These are phyloP conservation scores for Volvox africanus DNA, from an alignment of 139 green algal species.

Conservation along the genomic window DNA sequence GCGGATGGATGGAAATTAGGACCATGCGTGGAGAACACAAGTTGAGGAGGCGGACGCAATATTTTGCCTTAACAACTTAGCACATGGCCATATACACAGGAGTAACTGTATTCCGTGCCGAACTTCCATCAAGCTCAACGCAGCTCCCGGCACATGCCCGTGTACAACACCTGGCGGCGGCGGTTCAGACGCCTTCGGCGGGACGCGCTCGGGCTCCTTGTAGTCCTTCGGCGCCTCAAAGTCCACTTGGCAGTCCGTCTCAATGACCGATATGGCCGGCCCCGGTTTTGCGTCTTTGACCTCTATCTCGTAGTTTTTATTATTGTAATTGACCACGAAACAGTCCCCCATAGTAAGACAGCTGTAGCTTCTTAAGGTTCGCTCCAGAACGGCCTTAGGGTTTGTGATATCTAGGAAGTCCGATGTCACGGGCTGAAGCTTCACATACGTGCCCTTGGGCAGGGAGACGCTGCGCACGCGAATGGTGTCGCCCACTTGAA, in stretches of 20 bases:
- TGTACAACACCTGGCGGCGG: slow-evolving; percentile 8
- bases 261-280: slow-evolving; percentile 94
- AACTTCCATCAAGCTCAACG: too few species aligned
- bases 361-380: slow-evolving; percentile 88
- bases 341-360: slow-evolving; percentile 90
- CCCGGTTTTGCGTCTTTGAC: slow-evolving; percentile 86
- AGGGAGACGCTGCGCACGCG: slow-evolving; percentile 87
- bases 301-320: slow-evolving; percentile 94
- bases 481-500: slow-evolving; percentile 93
- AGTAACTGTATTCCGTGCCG: too few species aligned
- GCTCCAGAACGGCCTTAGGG: slow-evolving; percentile 97
- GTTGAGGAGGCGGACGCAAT: too few species aligned
- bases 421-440: slow-evolving; percentile 95
- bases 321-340: slow-evolving; percentile 97
- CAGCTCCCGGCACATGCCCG: too few species aligned
- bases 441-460: slow-evolving; percentile 95
- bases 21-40: too few species aligned
- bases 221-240: slow-evolving; percentile 99
- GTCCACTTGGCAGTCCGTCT: slow-evolving; percentile 96
- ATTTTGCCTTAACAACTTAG: too few species aligned
- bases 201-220: slow-evolving; percentile 79
- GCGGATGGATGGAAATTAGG: too few species aligned
- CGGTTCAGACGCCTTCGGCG: not conserved
- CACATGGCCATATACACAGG: too few species aligned
- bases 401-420: slow-evolving; percentile 99